These are phyloP conservation scores for Cyberlindnera samutprakarnensis DNA, from an alignment of 805 yeast genomes.

Conservation along the genomic window DNA sequence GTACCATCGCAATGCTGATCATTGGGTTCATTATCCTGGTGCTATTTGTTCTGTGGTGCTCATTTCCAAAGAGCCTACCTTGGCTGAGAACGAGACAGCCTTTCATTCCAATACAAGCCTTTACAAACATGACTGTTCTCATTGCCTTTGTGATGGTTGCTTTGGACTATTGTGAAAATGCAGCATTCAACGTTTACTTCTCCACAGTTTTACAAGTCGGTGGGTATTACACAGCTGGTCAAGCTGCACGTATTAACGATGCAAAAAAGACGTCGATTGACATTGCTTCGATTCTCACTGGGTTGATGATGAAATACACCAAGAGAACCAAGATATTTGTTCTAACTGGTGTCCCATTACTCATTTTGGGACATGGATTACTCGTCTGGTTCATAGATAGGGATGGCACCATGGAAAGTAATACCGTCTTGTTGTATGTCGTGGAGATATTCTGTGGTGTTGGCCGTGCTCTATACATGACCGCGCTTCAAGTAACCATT, in stretches of 20 bases:
- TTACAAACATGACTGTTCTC: conserved; percentile 15
- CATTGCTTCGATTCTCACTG: conserved; percentile 21
- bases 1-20: conserved; percentile 21
- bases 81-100: no score
- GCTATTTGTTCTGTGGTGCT: conserved; percentile 20
- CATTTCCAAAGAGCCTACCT: no score
- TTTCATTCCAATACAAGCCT: conserved; percentile 21
- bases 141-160: conserved; percentile 17
- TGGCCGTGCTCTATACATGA: conserved; percentile 22
- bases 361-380: conserved; percentile 22
- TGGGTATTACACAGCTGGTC: conserved; percentile 22
- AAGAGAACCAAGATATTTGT: conserved; percentile 22
- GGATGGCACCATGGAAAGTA: conserved; percentile 12
- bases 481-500: conserved; percentile 21
- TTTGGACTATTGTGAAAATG: conserved; percentile 20
- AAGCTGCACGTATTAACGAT: conserved; percentile 24
- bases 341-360: conserved; percentile 17
- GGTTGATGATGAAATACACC: conserved; percentile 24
- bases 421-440: conserved; percentile 8
- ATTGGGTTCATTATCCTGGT: conserved; percentile 18
- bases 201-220: conserved; percentile 24
- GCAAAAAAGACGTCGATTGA: conserved; percentile 24
- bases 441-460: conserved; percentile 23
- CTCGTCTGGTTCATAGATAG: conserved; percentile 20
- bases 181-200: conserved; percentile 21